Conservation (phyloP, 2,329 filamentous ascomycete species). For the Arthrobotrys entomopaga region DNA sequence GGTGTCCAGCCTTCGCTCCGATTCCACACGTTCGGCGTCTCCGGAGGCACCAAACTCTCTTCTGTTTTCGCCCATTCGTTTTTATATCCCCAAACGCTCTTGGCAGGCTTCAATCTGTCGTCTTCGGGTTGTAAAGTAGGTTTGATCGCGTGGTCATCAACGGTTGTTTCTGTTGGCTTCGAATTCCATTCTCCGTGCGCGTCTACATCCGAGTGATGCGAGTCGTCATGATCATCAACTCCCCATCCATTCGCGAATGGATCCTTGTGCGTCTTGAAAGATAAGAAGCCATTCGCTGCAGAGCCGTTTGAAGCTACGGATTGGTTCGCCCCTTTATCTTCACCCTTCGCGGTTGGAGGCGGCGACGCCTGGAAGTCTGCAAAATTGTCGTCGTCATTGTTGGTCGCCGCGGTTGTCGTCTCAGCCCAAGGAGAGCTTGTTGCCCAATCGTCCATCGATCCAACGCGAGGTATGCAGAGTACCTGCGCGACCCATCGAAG, state of each 20-base stretch:
- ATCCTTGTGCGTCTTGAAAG: conserved; percentile 39
- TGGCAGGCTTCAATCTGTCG: conserved; percentile 41
- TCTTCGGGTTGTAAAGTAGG: conserved; percentile 10
- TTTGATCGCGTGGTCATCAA: conserved; percentile 3
- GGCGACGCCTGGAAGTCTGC: conserved; percentile 47
- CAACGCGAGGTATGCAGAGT: conserved; percentile 48
- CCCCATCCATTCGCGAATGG: conserved; percentile 46
- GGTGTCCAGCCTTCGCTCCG: conserved; percentile 34
- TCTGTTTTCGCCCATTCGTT: conserved; percentile 52
- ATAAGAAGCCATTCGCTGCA: conserved; percentile 30
- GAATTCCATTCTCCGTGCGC: conserved; percentile 24
- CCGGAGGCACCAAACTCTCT: conserved; percentile 44
- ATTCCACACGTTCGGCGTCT: conserved; percentile 42
- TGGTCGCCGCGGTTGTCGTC: conserved; percentile 12
- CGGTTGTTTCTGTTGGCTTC: neutral
- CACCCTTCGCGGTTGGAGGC: conserved; percentile 34
- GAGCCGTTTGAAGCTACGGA: conserved; percentile 7
- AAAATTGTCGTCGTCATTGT: conserved; percentile 46
- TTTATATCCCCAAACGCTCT: conserved; percentile 41
- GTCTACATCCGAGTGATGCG: conserved; percentile 30
- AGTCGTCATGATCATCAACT: conserved; percentile 32
- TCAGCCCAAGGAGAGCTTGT: conserved; percentile 56
- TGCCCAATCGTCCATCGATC: conserved; percentile 56
- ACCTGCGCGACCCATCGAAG: conserved; percentile 54
- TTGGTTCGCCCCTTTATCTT: conserved; percentile 29